Percentiles rank a stretch among this genome's conserved stretches.
These are phyloP conservation scores for Paracamarosporium sp. DNA, from an alignment of 2,329 filamentous ascomycete species.

Conservation along the genomic window DNA sequence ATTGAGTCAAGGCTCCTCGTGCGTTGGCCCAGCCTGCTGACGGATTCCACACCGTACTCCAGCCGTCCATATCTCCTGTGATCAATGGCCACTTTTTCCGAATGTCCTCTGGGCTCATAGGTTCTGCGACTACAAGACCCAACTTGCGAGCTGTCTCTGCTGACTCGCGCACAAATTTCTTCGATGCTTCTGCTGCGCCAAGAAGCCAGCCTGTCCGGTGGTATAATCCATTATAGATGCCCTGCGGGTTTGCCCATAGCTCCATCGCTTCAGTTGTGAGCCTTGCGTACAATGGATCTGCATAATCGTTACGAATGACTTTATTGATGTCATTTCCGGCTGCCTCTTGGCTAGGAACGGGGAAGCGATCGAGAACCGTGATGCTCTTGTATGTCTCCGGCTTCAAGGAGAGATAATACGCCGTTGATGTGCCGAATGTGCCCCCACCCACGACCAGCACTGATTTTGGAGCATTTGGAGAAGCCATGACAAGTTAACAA, in stretches of 20 bases:
- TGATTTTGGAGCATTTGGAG: background rate
- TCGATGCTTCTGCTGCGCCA: background rate
- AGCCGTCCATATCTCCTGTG: background rate
- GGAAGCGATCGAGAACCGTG: conserved; percentile 15
- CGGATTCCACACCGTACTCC: conserved; percentile 4
- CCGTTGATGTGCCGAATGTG: conserved; percentile 68
- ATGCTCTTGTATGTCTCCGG: conserved; percentile 50
- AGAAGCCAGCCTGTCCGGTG: conserved; percentile 1
- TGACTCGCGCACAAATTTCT: conserved; percentile 3
- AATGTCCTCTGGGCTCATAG: background rate
- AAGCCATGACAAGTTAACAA: background rate
- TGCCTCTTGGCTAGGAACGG: conserved; percentile 53
- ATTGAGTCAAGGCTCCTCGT: background rate
- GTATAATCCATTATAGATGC: background rate
- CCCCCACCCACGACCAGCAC: conserved; percentile 67
- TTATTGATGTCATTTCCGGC: conserved; percentile 67
- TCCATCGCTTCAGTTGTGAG: conserved; percentile 44
- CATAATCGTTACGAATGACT: conserved; percentile 63
- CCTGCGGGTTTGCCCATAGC: conserved; percentile 1
- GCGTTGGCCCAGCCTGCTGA: conserved; percentile 5
- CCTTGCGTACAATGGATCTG: conserved; percentile 60
- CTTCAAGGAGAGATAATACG: conserved; percentile 60
- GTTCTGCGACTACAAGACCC: conserved; percentile 1
- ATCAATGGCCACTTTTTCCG: background rate
- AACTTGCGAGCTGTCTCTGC: conserved; percentile 2